Percentiles rank a stretch among this genome's conserved stretches.
phyloP scores from a whole-genome alignment of 306 rosid species.

The Castanospermum australe region DNA sequence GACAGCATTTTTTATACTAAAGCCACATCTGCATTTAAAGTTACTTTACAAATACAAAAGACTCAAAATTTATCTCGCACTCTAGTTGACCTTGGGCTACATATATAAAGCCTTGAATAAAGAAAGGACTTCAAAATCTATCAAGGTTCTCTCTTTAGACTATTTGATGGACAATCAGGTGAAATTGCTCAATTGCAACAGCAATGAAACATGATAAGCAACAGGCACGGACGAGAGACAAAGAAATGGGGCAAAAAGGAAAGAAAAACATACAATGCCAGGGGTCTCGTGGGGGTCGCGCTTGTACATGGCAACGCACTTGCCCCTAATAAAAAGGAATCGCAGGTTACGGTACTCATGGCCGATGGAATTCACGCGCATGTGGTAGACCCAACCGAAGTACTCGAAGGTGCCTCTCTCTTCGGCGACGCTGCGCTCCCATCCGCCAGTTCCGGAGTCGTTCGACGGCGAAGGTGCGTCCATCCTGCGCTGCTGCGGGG shows the following conservation, averaged over 20 bases:
- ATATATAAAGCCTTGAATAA: neutral
- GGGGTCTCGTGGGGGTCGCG: slow-evolving; percentile 85
- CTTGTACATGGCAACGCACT: slow-evolving; percentile 72
- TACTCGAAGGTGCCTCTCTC: slow-evolving; percentile 54
- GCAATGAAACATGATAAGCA: too few relatives aligned
- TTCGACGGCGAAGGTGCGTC: neutral
- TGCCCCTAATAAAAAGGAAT: slow-evolving; percentile 71
- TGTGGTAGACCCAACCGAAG: slow-evolving; percentile 89
- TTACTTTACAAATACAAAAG: neutral
- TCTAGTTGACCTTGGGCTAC: too few relatives aligned
- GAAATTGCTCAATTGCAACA: neutral
- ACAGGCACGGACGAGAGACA: neutral
- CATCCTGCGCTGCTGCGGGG: slow-evolving; percentile 1
- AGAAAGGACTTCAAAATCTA: neutral
- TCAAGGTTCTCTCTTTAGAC: neutral
- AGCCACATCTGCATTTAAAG: neutral
- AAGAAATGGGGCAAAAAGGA: neutral
- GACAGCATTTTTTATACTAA: neutral
- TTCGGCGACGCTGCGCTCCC: slow-evolving; percentile 32
- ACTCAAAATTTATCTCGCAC: neutral
- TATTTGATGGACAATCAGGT: neutral
- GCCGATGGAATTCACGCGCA: slow-evolving; percentile 81
- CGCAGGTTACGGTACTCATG: slow-evolving; percentile 79
- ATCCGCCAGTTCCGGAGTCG: neutral
- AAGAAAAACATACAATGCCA: slow-evolving; percentile 57